Base-by-base conservation (phyloP, 805 yeast genomes). In the Spathaspora boniae region DNA sequence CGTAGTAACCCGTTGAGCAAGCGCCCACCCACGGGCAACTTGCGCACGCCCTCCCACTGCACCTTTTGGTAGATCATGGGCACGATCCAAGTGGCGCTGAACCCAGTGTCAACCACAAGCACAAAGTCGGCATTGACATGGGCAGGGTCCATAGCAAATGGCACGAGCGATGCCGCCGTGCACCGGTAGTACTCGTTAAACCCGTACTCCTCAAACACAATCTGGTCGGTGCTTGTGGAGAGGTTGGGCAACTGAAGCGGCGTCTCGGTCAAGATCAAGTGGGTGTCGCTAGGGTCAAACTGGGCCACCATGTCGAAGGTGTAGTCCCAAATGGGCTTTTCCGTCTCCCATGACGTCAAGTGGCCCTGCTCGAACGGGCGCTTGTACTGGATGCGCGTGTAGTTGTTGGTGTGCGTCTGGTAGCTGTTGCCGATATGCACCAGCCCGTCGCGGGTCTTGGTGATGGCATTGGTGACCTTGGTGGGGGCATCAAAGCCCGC, bases 361-460 rank as follows among this genome's bases (percentile, higher is more conserved):
- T 89, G 94, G 34, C 97, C 97, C 46, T 82, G 80, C 44, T 88
- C 96, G 38, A 78, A 78, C 0, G 99, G 97, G 37, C 98, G 67
- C 41, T 82, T 74, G 58, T 82, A 76, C 15, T 72, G 71, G 5
- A 89, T 70, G 1, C 88, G 86, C 0, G 94, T 78, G 24, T 78
- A 79, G 51, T 88, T 93, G 41, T 73, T 76, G 31, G 91, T 76
- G 11, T 69, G 65, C 12, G 72, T 59, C 8, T 81, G 49, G 43
- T 81, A 82, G 40, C 86, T 83, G 42, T 64, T 65, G 4, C 95
- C 95, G 8, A 89, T 65, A 47, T 83, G 78, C 1, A 82, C 55
- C 12, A 78, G 61, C 26, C 86, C 84, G 57, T 87, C 96, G 39
- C 78, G 78, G 4, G 96, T 82, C 40, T 83, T 72, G 6, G 83